Conservation (phyloP, 768 basidiomycete genomes). For the Naganishia antarctica region DNA sequence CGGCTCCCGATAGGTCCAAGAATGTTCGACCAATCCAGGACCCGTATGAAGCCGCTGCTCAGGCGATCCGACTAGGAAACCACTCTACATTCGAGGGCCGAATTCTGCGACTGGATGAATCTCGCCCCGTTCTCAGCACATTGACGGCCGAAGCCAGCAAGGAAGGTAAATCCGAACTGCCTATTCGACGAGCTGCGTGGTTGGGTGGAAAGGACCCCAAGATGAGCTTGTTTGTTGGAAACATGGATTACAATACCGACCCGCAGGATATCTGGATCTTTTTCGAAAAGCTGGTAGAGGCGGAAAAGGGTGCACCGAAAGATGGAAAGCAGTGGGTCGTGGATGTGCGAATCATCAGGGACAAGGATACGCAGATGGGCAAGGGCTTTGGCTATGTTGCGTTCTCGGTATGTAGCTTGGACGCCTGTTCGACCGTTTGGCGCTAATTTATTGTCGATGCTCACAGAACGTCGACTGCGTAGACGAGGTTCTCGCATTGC, state of each 20-base stretch:
- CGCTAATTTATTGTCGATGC: not conserved
- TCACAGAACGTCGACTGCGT: constrained; percentile 80
- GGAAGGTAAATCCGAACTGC: constrained; percentile 36
- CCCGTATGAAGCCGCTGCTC: constrained; percentile 60
- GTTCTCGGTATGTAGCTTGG: constrained; percentile 60
- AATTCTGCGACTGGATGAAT: constrained; percentile 71
- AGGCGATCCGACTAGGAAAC: constrained; percentile 61
- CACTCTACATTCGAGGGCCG: constrained; percentile 70
- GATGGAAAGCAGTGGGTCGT: constrained; percentile 58
- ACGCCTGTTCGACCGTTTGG: not conserved
- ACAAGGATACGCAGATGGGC: constrained; percentile 85
- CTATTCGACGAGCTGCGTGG: constrained; percentile 46
- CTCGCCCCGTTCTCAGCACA: constrained; percentile 50
- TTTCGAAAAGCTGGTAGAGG: constrained; percentile 70
- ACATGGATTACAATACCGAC: constrained; percentile 82
- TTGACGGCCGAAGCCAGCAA: constrained; percentile 40
- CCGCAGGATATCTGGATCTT: constrained; percentile 84
- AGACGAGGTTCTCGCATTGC: constrained; percentile 82
- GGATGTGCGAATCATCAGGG: constrained; percentile 79
- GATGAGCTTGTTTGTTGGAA: constrained; percentile 81
- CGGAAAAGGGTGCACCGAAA: constrained; percentile 59
- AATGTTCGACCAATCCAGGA: constrained; percentile 50
- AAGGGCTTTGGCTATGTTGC: constrained; percentile 94
- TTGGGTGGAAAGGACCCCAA: constrained; percentile 61
- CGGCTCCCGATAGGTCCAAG: constrained; percentile 45